phyloP scores from a whole-genome alignment of 345 rosid genomes.

The Mallotus nudiflorus region DNA sequence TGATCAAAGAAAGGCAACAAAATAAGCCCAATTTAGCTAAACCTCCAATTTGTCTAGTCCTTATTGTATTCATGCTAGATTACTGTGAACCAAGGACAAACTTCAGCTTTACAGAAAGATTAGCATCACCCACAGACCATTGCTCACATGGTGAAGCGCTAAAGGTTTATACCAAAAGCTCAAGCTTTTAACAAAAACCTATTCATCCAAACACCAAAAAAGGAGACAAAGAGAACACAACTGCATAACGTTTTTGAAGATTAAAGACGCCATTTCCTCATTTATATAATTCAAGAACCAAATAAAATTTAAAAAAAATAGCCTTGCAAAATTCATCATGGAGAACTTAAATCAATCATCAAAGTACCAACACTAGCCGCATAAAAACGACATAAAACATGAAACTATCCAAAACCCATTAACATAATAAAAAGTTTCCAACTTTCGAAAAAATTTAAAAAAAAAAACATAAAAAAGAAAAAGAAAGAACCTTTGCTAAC shows the following conservation, averaged over 20 bases:
- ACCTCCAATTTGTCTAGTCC: neutral
- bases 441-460: neutral
- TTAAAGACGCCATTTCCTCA: too few relatives aligned
- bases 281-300: too few relatives aligned
- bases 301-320: too few relatives aligned
- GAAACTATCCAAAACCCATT: constrained; percentile 8
- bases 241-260: too few relatives aligned
- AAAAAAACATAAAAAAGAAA: too few relatives aligned
- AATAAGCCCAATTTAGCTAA: neutral
- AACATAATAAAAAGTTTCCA: constrained; percentile 6
- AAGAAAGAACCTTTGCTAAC: constrained; percentile 29
- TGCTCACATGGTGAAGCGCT: too few relatives aligned
- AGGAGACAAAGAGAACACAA: neutral
- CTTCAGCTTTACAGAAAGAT: neutral
- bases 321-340: neutral
- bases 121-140: neutral
- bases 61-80: neutral
- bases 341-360: too few relatives aligned
- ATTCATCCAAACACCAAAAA: constrained; percentile 10
- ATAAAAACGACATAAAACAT: neutral
- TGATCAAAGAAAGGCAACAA: neutral
- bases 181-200: neutral
- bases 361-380: constrained; percentile 6
- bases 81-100: neutral
- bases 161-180: neutral